Conservation (phyloP, 805 yeast species). For the Starmerella riodocensis region DNA sequence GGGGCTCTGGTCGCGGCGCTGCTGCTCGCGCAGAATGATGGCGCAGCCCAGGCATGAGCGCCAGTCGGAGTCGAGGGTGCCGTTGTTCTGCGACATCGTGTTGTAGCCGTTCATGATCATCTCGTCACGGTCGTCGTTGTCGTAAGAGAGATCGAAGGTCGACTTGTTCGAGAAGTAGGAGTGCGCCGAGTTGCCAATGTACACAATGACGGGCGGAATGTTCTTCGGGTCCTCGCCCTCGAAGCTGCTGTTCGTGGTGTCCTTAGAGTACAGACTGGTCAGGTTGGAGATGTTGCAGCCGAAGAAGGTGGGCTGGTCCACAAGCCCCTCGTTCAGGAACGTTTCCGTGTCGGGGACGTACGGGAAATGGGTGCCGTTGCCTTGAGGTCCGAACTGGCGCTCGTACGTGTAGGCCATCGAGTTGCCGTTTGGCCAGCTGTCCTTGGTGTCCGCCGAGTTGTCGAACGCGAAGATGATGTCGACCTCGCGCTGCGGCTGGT, state of each 20-base stretch:
- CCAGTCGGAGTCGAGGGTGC: slow-evolving; percentile 60
- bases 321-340: slow-evolving; percentile 37
- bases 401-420: slow-evolving; percentile 23
- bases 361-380: slow-evolving; percentile 22
- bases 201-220: slow-evolving; percentile 62
- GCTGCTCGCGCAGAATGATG: slow-evolving; percentile 65
- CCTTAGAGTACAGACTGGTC: slow-evolving; percentile 44
- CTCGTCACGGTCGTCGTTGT: slow-evolving; percentile 41
- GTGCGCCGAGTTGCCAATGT: slow-evolving; percentile 59
- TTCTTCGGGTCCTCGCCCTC: slow-evolving; percentile 10
- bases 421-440: slow-evolving; percentile 30
- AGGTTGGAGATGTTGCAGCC: slow-evolving; percentile 57
- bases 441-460: slow-evolving; percentile 27
- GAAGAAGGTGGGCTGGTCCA: slow-evolving; percentile 53
- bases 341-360: slow-evolving; percentile 30
- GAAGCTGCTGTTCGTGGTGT: slow-evolving; percentile 3
- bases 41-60: slow-evolving; percentile 76
- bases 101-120: slow-evolving; percentile 70
- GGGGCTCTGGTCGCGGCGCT: slow-evolving; percentile 47
- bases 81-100: slow-evolving; percentile 52
- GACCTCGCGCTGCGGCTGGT: slow-evolving; percentile 46
- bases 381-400: slow-evolving; percentile 23
- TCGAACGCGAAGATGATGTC: slow-evolving; percentile 49
- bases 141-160: slow-evolving; percentile 55
- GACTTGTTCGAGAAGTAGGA: slow-evolving; percentile 54